A percentile compares a stretch with the other conserved stretches of the same genome.
These are phyloP conservation scores for Shiraia bambusicola DNA, from an alignment of 2,329 filamentous ascomycete genomes.

Conservation along the genomic window DNA sequence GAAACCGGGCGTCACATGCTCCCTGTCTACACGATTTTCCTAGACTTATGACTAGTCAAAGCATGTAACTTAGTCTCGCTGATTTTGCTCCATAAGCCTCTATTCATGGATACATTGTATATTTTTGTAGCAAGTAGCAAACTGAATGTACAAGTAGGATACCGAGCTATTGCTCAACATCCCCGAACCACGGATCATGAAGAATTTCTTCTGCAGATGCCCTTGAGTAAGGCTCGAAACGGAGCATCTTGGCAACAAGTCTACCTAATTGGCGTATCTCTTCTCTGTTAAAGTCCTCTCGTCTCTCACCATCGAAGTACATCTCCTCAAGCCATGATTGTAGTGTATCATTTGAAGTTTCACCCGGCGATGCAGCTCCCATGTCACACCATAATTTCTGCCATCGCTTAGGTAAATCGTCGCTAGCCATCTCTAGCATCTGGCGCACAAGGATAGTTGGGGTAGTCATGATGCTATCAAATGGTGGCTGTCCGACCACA, in stretches of 20 bases:
- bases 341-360: conserved; percentile 21
- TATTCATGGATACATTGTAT: too few species aligned
- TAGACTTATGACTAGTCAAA: too few species aligned
- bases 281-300: conserved; percentile 14
- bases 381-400: conserved; percentile 28
- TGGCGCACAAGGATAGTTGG: conserved; percentile 36
- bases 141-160: too few species aligned
- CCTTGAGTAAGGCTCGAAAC: conserved; percentile 21
- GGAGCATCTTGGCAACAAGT: conserved; percentile 19
- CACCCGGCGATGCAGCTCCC: conserved; percentile 11
- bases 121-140: too few species aligned
- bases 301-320: conserved; percentile 39
- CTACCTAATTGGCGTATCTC: conserved; percentile 19
- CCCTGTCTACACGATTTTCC: too few species aligned
- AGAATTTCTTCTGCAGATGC: conserved; percentile 16
- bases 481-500: conserved; percentile 42
- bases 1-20: too few species aligned
- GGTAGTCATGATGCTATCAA: conserved; percentile 42
- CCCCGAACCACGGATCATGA: conserved; percentile 22
- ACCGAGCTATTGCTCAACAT: neutral
- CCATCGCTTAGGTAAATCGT: conserved; percentile 43
- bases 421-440: conserved; percentile 41
- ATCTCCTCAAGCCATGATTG: conserved; percentile 44
- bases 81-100: too few species aligned
- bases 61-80: too few species aligned